These are phyloP conservation scores for Coprinopsis sp. DNA, from an alignment of 768 basidiomycete species.

Conservation along the genomic window DNA sequence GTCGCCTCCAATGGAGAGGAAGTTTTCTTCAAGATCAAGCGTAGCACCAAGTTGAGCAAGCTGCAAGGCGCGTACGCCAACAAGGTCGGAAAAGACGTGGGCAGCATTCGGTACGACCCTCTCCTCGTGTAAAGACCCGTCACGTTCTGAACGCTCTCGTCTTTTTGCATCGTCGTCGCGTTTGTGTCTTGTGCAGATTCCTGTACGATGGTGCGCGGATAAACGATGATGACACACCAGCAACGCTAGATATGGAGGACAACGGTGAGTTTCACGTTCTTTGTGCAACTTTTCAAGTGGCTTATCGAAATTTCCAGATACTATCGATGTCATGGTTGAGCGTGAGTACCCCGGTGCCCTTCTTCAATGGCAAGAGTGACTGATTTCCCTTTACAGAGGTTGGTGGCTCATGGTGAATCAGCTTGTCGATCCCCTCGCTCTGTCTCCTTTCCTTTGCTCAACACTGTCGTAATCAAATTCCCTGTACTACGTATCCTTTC, in stretches of 20 bases:
- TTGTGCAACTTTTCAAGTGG: neutral
- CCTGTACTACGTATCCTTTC: slow-evolving; percentile 4
- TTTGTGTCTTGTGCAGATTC: slow-evolving; percentile 50
- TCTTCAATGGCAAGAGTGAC: slow-evolving; percentile 2
- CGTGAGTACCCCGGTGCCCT: slow-evolving; percentile 48
- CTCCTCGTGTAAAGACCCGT: slow-evolving; percentile 3
- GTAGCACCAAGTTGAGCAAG: slow-evolving; percentile 87
- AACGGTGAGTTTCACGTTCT: slow-evolving; percentile 56
- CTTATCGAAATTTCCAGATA: slow-evolving; percentile 45
- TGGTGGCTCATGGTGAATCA: slow-evolving; percentile 31
- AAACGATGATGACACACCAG: slow-evolving; percentile 84
- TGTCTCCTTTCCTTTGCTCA: neutral
- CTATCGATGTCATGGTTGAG: slow-evolving; percentile 96
- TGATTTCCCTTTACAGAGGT: slow-evolving; percentile 33
- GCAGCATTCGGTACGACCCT: slow-evolving; percentile 73
- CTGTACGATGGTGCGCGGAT: slow-evolving; percentile 88
- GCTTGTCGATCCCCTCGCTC: neutral
- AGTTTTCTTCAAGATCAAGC: slow-evolving; percentile 97
- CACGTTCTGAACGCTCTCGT: slow-evolving; percentile 5
- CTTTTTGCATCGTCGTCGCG: slow-evolving; percentile 2
- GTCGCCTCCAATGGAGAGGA: slow-evolving; percentile 75
- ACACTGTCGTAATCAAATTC: neutral
- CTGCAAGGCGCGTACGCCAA: slow-evolving; percentile 88
- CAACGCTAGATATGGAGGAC: slow-evolving; percentile 83
- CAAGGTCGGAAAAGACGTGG: slow-evolving; percentile 88